Base-by-base conservation (phyloP, 257 asterid genomes). In the Fraxinus excelsior region DNA sequence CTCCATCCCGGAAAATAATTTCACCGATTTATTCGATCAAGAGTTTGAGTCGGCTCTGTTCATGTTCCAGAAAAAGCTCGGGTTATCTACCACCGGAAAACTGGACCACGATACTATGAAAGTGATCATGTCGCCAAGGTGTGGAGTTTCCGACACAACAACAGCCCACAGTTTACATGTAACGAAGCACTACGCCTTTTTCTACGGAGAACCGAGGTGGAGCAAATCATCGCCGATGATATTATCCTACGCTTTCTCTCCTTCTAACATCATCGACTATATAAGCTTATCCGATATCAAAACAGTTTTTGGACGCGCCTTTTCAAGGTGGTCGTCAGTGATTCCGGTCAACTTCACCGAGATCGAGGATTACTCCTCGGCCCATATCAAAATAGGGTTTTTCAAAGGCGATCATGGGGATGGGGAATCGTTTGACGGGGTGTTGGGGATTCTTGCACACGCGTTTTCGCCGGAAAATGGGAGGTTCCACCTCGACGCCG, bases 381-480 rank as follows among this genome's bases (percentile, higher is more conserved):
- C 98, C 28, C 90, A 94, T 68, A 83, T 94, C 7, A 91, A 73
- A 80, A 90, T 94, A 23, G 98, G 99, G 29, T 94, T 94, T 82
- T 91, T 84, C 76, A n/a, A 70, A n/a, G 95, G 97, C 3, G 92
- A 89, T 76, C 99, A 94, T 80, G 99, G 99, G 1, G 99, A 94
- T 67, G 98, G 96, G 8, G 86, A 88, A 82, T 82, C 96, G 66
- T 94, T 94, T 69, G 99, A 94, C 70, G 98, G 97, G 40, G 88
- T 82, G 5, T 42, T 92, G 23, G 99, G 99, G 16, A 87, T 90
- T 37, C 80, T 94, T 67, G 99, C 98, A 0, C 99, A 94, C 81
- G 99, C 98, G 0, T 94, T 91, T 85, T 89, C 97, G 46, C 99
- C 99, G 80, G 96, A 92, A 71, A 89, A 91, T 86, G 98, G 98